Evolutionary conservation across 805 yeast genomes (phyloP).

Genomic region (Saccharomycopsis guyanensis): DNA sequence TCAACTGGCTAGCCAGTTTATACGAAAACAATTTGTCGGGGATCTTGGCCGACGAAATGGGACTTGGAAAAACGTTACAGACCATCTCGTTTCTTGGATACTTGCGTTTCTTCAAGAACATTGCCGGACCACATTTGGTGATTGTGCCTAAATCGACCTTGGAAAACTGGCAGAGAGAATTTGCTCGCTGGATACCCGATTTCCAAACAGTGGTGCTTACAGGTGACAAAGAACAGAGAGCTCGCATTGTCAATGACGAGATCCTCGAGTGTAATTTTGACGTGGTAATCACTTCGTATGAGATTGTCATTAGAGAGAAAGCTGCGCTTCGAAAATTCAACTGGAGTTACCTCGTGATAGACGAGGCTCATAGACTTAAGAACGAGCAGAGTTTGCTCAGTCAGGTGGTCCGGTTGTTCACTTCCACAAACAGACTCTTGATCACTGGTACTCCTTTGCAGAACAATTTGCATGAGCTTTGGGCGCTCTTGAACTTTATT

Average conservation of each 20-base stretch:
- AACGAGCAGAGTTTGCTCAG: constrained; percentile 68
- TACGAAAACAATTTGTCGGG: constrained; percentile 66
- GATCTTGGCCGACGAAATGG: constrained; percentile 82
- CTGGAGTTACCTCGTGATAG: constrained; percentile 74
- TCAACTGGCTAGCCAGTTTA: constrained; percentile 68
- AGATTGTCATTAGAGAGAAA: constrained; percentile 70
- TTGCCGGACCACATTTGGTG: constrained; percentile 67
- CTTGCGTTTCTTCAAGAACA: constrained; percentile 50
- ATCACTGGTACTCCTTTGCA: constrained; percentile 82
- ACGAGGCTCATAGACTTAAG: constrained; percentile 79
- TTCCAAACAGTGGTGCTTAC: constrained; percentile 62
- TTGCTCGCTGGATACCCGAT: constrained; percentile 74
- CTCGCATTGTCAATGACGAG: constrained; percentile 41
- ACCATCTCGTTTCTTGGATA: constrained; percentile 73
- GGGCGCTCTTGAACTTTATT: constrained; percentile 73
- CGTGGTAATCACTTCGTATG: constrained; percentile 65
- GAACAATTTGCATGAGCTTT: constrained; percentile 69
- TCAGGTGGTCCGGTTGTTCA: constrained; percentile 66
- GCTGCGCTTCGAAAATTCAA: constrained; percentile 54
- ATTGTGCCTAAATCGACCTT: constrained; percentile 76
- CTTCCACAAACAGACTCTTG: constrained; percentile 59
- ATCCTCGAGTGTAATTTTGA: constrained; percentile 60
- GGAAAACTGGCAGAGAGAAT: constrained; percentile 76
- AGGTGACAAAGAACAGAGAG: constrained; percentile 67
- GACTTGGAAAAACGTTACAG: constrained; percentile 74